These are phyloP conservation scores for Camellia granthamiana DNA, from an alignment of 148 eudicot genomes.

Conservation along the genomic window DNA sequence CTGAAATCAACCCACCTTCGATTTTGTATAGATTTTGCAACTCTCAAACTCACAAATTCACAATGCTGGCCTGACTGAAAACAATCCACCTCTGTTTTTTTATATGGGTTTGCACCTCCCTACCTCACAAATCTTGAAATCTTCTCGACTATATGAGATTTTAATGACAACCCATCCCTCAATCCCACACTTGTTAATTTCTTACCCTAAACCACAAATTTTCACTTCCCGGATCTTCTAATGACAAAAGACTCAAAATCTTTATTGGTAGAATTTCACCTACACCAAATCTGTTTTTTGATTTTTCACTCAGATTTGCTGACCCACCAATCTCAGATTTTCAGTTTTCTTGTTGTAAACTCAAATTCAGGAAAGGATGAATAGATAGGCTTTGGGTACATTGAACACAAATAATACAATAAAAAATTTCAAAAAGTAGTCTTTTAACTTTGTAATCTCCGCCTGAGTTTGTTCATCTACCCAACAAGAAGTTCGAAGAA, in stretches of 20 bases:
- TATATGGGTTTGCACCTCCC: slow-evolving; percentile 8
- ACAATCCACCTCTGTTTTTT: slow-evolving; percentile 16
- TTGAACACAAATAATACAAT: not conserved
- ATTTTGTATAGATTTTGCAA: not conserved
- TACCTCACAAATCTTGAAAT: not conserved
- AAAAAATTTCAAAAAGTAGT: slow-evolving; percentile 7
- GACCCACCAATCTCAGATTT: slow-evolving; percentile 18
- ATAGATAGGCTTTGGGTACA: too few species aligned
- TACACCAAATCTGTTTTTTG: slow-evolving; percentile 24
- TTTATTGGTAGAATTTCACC: slow-evolving; percentile 35
- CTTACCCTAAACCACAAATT: slow-evolving; percentile 9
- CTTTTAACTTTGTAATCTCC: slow-evolving; percentile 30
- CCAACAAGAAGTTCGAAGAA: slow-evolving; percentile 22
- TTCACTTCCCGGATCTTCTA: slow-evolving; percentile 11
- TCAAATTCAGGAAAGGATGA: not conserved
- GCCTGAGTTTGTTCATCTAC: slow-evolving; percentile 68
- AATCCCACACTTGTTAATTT: slow-evolving; percentile 9
- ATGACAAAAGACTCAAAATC: slow-evolving; percentile 15
- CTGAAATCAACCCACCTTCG: slow-evolving; percentile 16
- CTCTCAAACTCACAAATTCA: not conserved
- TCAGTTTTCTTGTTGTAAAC: not conserved
- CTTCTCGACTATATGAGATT: slow-evolving; percentile 2
- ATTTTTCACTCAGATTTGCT: slow-evolving; percentile 4
- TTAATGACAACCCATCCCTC: slow-evolving; percentile 19
- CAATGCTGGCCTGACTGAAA: not conserved